phyloP scores from a whole-genome alignment of 305 asterid genomes.

The Vinca major region DNA sequence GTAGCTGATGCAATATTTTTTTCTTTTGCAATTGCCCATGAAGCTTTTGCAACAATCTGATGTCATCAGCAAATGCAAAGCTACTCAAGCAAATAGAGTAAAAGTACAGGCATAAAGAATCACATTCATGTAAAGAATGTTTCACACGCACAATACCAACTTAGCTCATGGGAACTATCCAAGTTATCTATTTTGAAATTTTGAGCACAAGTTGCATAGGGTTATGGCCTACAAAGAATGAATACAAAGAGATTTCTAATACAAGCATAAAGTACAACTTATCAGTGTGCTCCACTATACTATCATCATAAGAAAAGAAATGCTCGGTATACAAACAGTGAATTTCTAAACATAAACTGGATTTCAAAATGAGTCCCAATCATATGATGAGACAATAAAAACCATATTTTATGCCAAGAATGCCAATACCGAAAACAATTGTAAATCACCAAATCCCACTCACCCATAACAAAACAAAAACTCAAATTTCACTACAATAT shows the following conservation, averaged over 20 bases:
- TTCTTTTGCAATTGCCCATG: not conserved
- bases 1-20: not conserved
- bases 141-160: no score
- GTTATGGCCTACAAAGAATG: not conserved
- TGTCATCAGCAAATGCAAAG: not conserved
- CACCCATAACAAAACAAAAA: not conserved
- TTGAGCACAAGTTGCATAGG: not conserved
- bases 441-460: not conserved
- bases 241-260: not conserved
- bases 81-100: not conserved
- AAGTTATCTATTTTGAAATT: not conserved
- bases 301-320: no score
- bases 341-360: no score
- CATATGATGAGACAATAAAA: no score
- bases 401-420: no score
- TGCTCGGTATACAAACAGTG: no score
- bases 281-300: no score
- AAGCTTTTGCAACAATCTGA: not conserved
- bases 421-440: no score
- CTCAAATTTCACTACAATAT: not conserved
- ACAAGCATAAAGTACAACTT: not conserved
- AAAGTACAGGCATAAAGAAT: not conserved
- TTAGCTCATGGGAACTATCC: no score
- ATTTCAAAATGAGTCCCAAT: no score
- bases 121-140: not conserved